A percentile compares a stretch with the other conserved stretches of the same genome.
phyloP scores from a whole-genome alignment of 805 yeast genomes.

The Brettanomyces bruxellensis region DNA sequence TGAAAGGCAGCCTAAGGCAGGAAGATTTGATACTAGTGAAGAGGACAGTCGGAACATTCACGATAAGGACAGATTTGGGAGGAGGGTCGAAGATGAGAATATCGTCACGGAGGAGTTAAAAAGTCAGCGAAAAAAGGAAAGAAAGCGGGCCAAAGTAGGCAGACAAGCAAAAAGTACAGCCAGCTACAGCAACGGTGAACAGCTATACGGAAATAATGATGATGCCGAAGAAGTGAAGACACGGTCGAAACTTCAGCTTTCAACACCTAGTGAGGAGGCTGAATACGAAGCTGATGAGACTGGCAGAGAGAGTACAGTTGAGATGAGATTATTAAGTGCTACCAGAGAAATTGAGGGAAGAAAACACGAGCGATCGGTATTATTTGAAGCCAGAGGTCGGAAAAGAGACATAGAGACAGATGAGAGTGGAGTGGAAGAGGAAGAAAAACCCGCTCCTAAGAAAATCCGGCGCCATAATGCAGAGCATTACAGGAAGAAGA shows the following conservation, averaged over 20 bases:
- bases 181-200: not conserved
- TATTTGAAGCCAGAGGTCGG: constrained; percentile 4
- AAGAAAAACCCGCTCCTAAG: not conserved
- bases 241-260: not conserved
- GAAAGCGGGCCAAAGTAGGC: not conserved
- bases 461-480: not conserved
- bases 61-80: constrained; percentile 31
- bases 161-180: not conserved
- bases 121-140: not conserved
- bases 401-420: not conserved
- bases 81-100: constrained; percentile 13
- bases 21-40: constrained; percentile 57
- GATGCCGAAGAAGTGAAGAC: not conserved
- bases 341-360: constrained; percentile 1
- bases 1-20: constrained; percentile 59
- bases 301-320: constrained; percentile 19
- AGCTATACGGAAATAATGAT: not conserved
- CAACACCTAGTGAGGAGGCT: constrained; percentile 16
- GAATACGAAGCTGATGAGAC: constrained; percentile 24
- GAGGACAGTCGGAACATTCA: constrained; percentile 39
- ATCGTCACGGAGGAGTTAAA: not conserved
- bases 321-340: constrained; percentile 2
- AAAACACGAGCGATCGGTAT: constrained; percentile 5
- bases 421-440: not conserved
- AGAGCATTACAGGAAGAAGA: not conserved